Evolutionary conservation across 2,329 filamentous ascomycete genomes (phyloP).

Genomic region (Chalara sp.): DNA sequence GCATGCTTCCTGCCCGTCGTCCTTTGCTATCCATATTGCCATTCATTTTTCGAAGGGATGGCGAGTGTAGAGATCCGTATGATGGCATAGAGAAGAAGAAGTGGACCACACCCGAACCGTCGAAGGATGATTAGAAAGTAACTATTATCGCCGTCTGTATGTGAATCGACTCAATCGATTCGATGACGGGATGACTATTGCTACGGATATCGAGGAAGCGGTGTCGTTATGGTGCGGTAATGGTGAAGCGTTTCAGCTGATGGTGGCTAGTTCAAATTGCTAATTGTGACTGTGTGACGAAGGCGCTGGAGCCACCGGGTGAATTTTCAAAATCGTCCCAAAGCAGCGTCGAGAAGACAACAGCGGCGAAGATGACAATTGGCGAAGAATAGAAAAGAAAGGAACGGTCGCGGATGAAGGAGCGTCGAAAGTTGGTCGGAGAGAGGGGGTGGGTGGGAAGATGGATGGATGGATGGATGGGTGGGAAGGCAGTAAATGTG

Average conservation of each 20-base stretch:
- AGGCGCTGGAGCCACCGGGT: too few species aligned
- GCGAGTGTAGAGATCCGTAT: constrained; percentile 67
- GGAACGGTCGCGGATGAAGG: background rate
- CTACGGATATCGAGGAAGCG: constrained; percentile 1
- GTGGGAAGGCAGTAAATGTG: background rate
- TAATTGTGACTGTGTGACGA: constrained; percentile 8
- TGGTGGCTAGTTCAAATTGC: too few species aligned
- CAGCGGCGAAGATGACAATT: background rate
- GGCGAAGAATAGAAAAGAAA: background rate
- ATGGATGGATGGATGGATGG: background rate
- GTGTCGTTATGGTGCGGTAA: constrained; percentile 6
- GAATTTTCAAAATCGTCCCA: too few species aligned
- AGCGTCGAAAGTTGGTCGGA: background rate
- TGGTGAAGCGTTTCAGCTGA: constrained; percentile 15
- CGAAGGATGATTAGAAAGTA: constrained; percentile 4
- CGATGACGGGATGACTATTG: background rate
- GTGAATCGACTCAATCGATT: constrained; percentile 18
- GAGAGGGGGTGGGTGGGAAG: background rate
- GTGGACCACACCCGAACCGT: constrained; percentile 10
- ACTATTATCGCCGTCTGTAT: constrained; percentile 10
- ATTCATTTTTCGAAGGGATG: constrained; percentile 78
- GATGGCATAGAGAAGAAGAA: constrained; percentile 50
- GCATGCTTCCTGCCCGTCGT: constrained; percentile 43
- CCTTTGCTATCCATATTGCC: constrained; percentile 49
- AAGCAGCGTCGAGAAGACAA: too few species aligned